These are phyloP conservation scores for Kwoniella dendrophila DNA, from an alignment of 768 basidiomycete genomes.

Conservation along the genomic window DNA sequence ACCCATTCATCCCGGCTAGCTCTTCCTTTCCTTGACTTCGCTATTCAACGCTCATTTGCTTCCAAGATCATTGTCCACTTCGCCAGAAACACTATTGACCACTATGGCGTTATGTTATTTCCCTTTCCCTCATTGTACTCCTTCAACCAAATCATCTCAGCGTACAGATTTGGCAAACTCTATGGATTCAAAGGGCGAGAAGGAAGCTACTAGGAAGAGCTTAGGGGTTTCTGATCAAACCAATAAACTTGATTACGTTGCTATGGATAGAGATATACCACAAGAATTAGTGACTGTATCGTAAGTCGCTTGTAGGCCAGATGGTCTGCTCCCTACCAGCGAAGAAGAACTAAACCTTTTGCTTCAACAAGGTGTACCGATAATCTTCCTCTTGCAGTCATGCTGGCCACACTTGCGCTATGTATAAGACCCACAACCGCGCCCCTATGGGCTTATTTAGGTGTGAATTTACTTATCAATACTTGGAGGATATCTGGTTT, in stretches of 20 bases:
- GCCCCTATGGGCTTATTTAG: slow-evolving; percentile 79
- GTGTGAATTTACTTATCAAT: slow-evolving; percentile 60
- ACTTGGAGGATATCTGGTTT: not conserved
- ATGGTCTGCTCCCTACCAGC: not conserved
- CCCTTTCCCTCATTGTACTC: slow-evolving; percentile 56
- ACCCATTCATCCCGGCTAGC: slow-evolving; percentile 58
- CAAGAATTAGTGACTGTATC: not conserved
- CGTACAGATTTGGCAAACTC: not conserved
- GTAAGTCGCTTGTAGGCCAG: slow-evolving; percentile 10
- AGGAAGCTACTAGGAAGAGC: not conserved
- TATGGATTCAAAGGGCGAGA: not conserved
- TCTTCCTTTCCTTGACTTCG: slow-evolving; percentile 77
- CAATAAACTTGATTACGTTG: slow-evolving; percentile 29
- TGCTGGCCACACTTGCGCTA: slow-evolving; percentile 75
- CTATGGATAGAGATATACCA: slow-evolving; percentile 34
- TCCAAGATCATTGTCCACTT: slow-evolving; percentile 88
- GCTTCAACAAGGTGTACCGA: slow-evolving; percentile 13
- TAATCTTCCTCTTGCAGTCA: slow-evolving; percentile 53
- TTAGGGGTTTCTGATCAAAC: not conserved
- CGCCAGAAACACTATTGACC: slow-evolving; percentile 83
- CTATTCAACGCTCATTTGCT: slow-evolving; percentile 84
- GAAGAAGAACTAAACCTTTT: not conserved
- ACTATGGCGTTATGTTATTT: slow-evolving; percentile 75
- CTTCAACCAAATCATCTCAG: not conserved
- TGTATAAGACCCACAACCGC: slow-evolving; percentile 85